phyloP scores from a whole-genome alignment of 306 rosid species.

The Quercus ilex region DNA sequence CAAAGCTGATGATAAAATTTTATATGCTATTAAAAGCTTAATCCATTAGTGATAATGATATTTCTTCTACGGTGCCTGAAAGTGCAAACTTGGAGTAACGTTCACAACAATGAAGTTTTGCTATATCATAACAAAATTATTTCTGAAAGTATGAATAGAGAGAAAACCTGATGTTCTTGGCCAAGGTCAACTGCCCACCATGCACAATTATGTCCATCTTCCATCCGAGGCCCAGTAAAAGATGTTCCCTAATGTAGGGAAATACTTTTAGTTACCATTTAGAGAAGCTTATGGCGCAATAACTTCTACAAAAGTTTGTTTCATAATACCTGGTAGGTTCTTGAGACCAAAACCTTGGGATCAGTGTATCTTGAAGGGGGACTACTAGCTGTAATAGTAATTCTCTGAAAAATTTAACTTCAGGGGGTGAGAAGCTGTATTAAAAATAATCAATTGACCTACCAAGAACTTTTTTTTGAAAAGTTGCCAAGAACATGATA shows the following conservation, averaged over 20 bases:
- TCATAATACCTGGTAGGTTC: slow-evolving; percentile 72
- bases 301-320: neutral
- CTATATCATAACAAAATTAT: neutral
- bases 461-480: neutral
- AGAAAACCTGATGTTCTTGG: slow-evolving; percentile 72
- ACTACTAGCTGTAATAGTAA: slow-evolving; percentile 69
- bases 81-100: neutral
- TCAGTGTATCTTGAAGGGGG: slow-evolving; percentile 90
- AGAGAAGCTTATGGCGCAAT: slow-evolving; percentile 2
- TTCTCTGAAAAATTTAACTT: slow-evolving; percentile 43
- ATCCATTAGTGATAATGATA: neutral
- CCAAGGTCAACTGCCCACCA: slow-evolving; percentile 98
- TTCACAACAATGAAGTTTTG: neutral
- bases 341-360: slow-evolving; percentile 88
- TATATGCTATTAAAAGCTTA: neutral
- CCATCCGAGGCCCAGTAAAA: slow-evolving; percentile 78
- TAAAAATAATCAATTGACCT: slow-evolving; percentile 2
- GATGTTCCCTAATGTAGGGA: slow-evolving; percentile 78
- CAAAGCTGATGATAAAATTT: neutral
- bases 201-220: slow-evolving; percentile 61
- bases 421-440: slow-evolving; percentile 9
- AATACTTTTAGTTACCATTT: slow-evolving; percentile 19
- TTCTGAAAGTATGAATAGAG: neutral
- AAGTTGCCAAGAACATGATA: neutral
- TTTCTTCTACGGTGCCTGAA: neutral